Evolutionary conservation across 2,329 filamentous ascomycete genomes (phyloP).

Genomic region (Immersiporthe knoxdaviesiana): DNA sequence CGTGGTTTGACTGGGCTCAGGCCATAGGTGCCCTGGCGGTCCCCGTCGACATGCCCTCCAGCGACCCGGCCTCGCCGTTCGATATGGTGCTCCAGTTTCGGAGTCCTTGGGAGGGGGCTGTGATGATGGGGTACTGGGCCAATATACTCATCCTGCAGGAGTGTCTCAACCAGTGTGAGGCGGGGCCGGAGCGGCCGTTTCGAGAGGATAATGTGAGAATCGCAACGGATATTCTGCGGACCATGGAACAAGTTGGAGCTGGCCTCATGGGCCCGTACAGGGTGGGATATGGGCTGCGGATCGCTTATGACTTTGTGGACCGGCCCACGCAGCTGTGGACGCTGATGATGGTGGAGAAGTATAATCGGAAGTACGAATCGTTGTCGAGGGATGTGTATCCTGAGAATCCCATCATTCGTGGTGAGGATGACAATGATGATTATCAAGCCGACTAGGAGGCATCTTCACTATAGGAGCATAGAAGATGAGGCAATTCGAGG

Average conservation of each 20-base stretch:
- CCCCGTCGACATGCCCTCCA: conserved; percentile 37
- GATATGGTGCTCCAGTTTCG: conserved; percentile 39
- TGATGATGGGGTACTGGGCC: conserved; percentile 45
- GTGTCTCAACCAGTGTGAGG: conserved; percentile 40
- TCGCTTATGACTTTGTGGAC: conserved; percentile 45
- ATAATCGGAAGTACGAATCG: conserved; percentile 22
- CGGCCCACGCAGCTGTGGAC: conserved; percentile 42
- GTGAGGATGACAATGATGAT: not conserved
- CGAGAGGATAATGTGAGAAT: conserved; percentile 35
- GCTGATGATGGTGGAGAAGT: conserved; percentile 23
- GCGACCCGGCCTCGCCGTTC: conserved; percentile 40
- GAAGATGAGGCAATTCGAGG: not conserved
- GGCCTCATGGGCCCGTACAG: conserved; percentile 46
- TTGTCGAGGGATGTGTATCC: conserved; percentile 24
- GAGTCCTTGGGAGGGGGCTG: conserved; percentile 40
- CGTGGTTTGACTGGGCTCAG: conserved; percentile 40
- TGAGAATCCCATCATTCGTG: not conserved
- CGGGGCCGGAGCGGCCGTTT: conserved; percentile 32
- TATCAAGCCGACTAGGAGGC: not conserved
- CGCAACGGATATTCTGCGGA: conserved; percentile 41
- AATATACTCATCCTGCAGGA: conserved; percentile 46
- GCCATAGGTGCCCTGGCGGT: conserved; percentile 31
- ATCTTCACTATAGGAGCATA: not conserved
- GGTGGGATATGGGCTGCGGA: conserved; percentile 43
- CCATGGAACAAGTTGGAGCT: conserved; percentile 42